phyloP scores from a whole-genome alignment of 75 land plant genomes.

The Larix kaempferi region DNA sequence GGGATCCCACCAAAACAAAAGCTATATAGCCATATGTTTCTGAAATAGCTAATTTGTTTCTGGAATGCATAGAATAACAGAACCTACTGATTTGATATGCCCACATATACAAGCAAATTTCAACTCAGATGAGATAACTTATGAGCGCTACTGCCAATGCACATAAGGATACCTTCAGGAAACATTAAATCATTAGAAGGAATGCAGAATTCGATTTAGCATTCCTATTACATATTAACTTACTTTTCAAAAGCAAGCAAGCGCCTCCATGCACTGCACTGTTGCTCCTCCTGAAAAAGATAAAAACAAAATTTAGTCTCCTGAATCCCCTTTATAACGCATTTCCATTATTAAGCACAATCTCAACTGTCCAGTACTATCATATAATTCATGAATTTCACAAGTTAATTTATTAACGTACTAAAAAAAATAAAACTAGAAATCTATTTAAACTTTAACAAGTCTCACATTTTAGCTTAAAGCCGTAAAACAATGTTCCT shows the following conservation, averaged over 20 bases:
- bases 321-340: neutral
- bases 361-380: neutral
- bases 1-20: neutral
- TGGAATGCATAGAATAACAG: neutral
- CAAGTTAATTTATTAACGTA: neutral
- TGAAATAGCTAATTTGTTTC: neutral
- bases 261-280: slow-evolving; percentile 89
- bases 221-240: slow-evolving; percentile 14
- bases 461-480: too few species aligned
- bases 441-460: neutral
- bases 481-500: neutral
- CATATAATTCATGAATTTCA: neutral
- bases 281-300: slow-evolving; percentile 88
- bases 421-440: neutral
- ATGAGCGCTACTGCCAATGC: neutral
- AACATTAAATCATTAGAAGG: neutral
- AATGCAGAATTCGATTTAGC: neutral
- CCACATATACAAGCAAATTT: neutral
- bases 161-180: neutral
- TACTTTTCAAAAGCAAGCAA: slow-evolving; percentile 94
- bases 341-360: neutral
- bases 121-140: neutral
- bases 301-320: neutral
- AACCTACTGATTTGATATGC: neutral
- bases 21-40: neutral